These are phyloP conservation scores for Termitomyces titanicus DNA, from an alignment of 768 basidiomycete genomes.

Conservation along the genomic window DNA sequence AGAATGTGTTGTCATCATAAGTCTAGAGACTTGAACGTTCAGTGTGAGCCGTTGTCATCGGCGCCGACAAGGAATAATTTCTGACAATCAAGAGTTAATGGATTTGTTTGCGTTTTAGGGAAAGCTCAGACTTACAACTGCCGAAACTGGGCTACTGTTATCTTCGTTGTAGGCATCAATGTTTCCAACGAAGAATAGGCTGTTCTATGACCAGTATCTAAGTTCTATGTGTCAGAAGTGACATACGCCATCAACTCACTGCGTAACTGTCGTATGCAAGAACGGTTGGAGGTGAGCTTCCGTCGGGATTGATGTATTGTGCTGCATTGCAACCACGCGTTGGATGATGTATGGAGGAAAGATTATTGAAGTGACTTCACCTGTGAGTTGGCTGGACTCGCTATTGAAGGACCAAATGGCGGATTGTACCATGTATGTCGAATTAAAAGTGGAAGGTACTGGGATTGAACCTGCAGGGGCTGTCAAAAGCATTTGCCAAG, in stretches of 20 bases:
- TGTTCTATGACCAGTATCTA: slow-evolving; percentile 21
- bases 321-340: slow-evolving; percentile 25
- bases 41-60: not conserved
- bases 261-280: slow-evolving; percentile 35
- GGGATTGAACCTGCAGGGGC: slow-evolving; percentile 31
- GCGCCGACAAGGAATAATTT: slow-evolving; percentile 14
- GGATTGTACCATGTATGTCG: slow-evolving; percentile 31
- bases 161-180: slow-evolving; percentile 34
- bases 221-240: not conserved
- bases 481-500: slow-evolving; percentile 10
- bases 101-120: not conserved
- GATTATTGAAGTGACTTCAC: slow-evolving; percentile 21
- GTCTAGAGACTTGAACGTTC: not conserved
- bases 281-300: slow-evolving; percentile 30
- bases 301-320: slow-evolving; percentile 43
- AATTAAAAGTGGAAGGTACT: slow-evolving; percentile 16
- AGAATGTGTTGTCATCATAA: not conserved
- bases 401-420: slow-evolving; percentile 43
- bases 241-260: slow-evolving; percentile 14
- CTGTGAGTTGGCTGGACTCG: slow-evolving; percentile 33
- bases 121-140: slow-evolving; percentile 29
- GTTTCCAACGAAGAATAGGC: slow-evolving; percentile 42
- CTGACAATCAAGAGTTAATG: slow-evolving; percentile 4
- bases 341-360: not conserved
- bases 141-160: slow-evolving; percentile 24